Conservation (phyloP, 768 basidiomycete genomes). For the Pilatotrama ljubarskyi region DNA sequence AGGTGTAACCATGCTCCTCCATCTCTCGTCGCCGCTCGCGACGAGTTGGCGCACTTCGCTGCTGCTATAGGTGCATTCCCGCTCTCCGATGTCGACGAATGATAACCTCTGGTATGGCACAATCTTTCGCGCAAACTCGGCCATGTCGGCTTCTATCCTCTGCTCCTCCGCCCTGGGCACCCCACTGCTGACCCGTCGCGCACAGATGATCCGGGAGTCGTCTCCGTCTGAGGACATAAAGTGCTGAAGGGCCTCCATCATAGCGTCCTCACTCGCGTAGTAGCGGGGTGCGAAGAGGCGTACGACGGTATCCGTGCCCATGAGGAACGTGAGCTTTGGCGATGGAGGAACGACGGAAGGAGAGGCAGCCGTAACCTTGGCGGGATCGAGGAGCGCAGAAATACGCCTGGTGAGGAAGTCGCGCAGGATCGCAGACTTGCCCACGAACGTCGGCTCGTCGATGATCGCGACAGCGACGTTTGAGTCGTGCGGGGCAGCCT, state of each 20-base stretch:
- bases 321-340: slow-evolving; percentile 63
- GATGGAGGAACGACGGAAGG: neutral
- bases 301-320: slow-evolving; percentile 85
- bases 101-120: slow-evolving; percentile 50
- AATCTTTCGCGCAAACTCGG: slow-evolving; percentile 48
- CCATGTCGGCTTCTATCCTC: slow-evolving; percentile 29
- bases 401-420: slow-evolving; percentile 47
- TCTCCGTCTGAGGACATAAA: slow-evolving; percentile 63
- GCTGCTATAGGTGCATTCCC: slow-evolving; percentile 64
- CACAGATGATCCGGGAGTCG: slow-evolving; percentile 65
- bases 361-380: neutral
- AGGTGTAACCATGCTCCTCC: slow-evolving; percentile 49
- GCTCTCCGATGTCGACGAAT: slow-evolving; percentile 61
- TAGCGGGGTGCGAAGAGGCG: slow-evolving; percentile 77
- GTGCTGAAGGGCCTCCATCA: slow-evolving; percentile 52
- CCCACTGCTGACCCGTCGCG: slow-evolving; percentile 45
- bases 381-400: neutral
- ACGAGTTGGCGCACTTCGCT: slow-evolving; percentile 60
- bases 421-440: slow-evolving; percentile 67
- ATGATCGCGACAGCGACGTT: slow-evolving; percentile 81
- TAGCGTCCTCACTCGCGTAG: slow-evolving; percentile 55
- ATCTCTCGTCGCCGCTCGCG: slow-evolving; percentile 34
- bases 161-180: slow-evolving; percentile 29
- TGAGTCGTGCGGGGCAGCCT: slow-evolving; percentile 6
- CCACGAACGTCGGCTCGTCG: slow-evolving; percentile 86